Evolutionary conservation across 1,284 basidiomycete genomes (phyloP), one percentile per base, ranked within the genome.

Genomic region (Leccinum laetum): DNA sequence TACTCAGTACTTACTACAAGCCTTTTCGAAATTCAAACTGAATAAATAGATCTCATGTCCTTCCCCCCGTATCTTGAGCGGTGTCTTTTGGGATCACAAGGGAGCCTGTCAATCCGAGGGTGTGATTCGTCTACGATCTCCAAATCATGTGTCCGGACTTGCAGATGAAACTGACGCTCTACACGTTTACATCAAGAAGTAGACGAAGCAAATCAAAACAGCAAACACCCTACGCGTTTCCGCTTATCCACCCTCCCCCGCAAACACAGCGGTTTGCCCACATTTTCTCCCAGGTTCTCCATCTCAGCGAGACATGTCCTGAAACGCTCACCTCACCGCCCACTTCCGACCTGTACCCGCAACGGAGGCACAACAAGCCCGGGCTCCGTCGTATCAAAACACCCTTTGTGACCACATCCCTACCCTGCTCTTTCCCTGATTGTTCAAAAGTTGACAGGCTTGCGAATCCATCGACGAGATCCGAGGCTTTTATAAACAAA

Each of bases 401-500:
- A 0, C 81, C 82, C 73, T 91, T 92, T 10, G 85, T 83, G 16
- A 93, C 79, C 3, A 92, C 80, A 68, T 93, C 91, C 59, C 78
- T 81, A 16, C 79, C 80, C 61, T 81, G 80, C 8, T 80, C 80
- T 67, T 84, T 84, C 14, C 61, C 58, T 5, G 64, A 29, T 8
- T 66, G 68, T 37, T 77, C 70, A 26, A 66, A 69, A 0, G 65
- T 68, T 14, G 78, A 81, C 56, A 80, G 70, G 62, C 71, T 79
- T 24, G 79, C 71, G 26, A 87, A 74, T 9, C 86, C 86, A 68
- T 90, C 88, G 4, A 90, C 78, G 11, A 93, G 81, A 66, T 92
- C 89, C 8, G 74, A 77, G 2, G 89, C 82, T 72, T 89, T 91
- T 71, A 93, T 82, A 73, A 92, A 93, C 32, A 93, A 79, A 13